Evolutionary conservation across 495 filamentous ascomycete genomes (phyloP), one percentile per base, ranked within the genome.

Genomic region (Daldinia caldariorum): DNA sequence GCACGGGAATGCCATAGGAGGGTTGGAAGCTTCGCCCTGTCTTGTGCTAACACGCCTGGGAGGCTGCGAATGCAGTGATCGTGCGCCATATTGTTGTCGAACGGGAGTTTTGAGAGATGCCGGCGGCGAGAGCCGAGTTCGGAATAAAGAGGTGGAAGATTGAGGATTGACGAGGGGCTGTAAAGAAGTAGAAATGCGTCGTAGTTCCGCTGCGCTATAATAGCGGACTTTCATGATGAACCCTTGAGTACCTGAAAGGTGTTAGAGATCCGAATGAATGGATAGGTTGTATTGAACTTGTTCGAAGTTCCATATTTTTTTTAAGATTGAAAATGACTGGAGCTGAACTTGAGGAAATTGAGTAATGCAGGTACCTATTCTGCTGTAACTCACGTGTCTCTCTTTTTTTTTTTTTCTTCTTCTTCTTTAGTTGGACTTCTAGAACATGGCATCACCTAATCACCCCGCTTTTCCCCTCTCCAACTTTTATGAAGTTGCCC

Each of bases 1-100:
- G 75, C 95, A 99, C 4, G 95, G 95, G 73, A 99, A 99, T 16
- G 91, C 88, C 81, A 99, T 90, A 51, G 94, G 91, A 2, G 95
- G 94, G 74, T 98, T 99, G 16, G 93, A 92, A 8, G 82, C 83
- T 63, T 82, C 82, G 67, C 78, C 74, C 12, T 67, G 66, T 22
- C 65, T 64, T 34, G 59, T 43, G 58, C 58, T 47, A 37, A 67
- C 74, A 18, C 76, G 77, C 29, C 76, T 73, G 6, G 75, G 41
- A 9, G 76, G 38, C 14, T 79, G 79, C 7, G 69, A 75, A 61
- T 81, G 80, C 2, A 82, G 51, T 32, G 45, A 59, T 56, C 78
- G 68, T 13, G 41, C 6, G 31, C 69, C 72, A 74, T 71, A 43
- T 22, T 59, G 70, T 20, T 59, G 70, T 32, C 29, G 13, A 41